These are phyloP conservation scores for Bipolaris victoriae DNA, from an alignment of 2,329 filamentous ascomycete genomes.

Conservation along the genomic window DNA sequence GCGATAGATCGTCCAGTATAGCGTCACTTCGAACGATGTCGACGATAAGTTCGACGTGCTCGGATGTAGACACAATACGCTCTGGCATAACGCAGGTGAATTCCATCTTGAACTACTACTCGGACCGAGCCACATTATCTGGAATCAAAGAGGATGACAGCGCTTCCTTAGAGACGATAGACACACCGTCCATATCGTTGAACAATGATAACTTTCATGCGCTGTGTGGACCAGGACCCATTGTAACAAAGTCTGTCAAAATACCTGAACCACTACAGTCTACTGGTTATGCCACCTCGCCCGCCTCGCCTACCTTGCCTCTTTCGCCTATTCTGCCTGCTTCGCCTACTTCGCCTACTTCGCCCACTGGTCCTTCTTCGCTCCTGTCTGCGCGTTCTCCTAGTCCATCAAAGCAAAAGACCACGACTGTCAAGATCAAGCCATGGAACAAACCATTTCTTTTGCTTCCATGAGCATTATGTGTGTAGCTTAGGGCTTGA, in stretches of 20 bases:
- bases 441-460: conserved; percentile 43
- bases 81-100: conserved; percentile 32
- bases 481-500: background rate
- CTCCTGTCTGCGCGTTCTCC: conserved; percentile 21
- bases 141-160: conserved; percentile 41
- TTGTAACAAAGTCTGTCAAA: conserved; percentile 26
- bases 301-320: conserved; percentile 2
- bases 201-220: conserved; percentile 25
- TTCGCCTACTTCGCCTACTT: conserved; percentile 1
- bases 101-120: conserved; percentile 43
- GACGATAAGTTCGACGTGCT: conserved; percentile 33
- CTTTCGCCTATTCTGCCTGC: conserved; percentile 1
- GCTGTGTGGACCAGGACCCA: conserved; percentile 22
- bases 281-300: background rate
- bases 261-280: conserved; percentile 17
- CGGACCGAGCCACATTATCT: conserved; percentile 38
- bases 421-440: conserved; percentile 26
- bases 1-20: conserved; percentile 38
- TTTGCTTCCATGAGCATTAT: conserved; percentile 33
- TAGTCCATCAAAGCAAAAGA: conserved; percentile 22
- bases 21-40: conserved; percentile 38
- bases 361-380: conserved; percentile 9
- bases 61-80: conserved; percentile 42
- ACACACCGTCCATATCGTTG: conserved; percentile 16
- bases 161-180: conserved; percentile 37